Base-by-base conservation (phyloP, 306 rosid species). In the Albizia julibrissin region DNA sequence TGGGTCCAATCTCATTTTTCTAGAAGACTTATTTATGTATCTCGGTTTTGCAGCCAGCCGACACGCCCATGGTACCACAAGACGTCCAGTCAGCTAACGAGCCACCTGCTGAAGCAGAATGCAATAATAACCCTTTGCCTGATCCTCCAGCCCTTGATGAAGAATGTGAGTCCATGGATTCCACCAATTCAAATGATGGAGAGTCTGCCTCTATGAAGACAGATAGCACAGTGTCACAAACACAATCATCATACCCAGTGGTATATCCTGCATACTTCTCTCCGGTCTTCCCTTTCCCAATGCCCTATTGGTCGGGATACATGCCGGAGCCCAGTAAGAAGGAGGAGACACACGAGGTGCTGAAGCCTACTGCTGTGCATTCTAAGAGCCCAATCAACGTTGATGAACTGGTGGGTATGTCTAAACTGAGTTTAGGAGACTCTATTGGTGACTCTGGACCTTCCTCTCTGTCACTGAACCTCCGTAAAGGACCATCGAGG, bases 141-240 rank as follows among this genome's bases (percentile, higher is more conserved):
- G 91, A 88, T 68, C 89, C 97, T 80, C 95, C 97, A 34, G 84
- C 92, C 58, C 86, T 93, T 24, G 97, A 93, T 3, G 97, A 95
- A 89, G 98, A 93, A 80, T 92, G 97, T 1, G 99, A 95, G 85
- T 95, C 98, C 72, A 92, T 95, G 99, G 94, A 92, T 73, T 95
- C 99, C 49, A 87, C 89, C 34, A 93, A 93, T 89, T 93, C 99
- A 80, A 93, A 89, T 59, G 97, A 95, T 27, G 97, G 98, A 86
- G 99, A 95, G 10, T 74, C 89, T 74, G 82, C 84, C 31, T 83
- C 92, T 54, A 77, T 85, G 42, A 85, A 84, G 73, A 88, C 87
- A 5, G 91, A 93, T 15, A 87, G 43, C 72, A 58, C 65, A 58
- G 31, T 22, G 65, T 78, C 87, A 40, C 91, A 85, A 73, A 3